Evolutionary conservation across 306 rosid species (phyloP), one percentile per base, ranked within the genome.

Genomic region (Cicer judaicum): DNA sequence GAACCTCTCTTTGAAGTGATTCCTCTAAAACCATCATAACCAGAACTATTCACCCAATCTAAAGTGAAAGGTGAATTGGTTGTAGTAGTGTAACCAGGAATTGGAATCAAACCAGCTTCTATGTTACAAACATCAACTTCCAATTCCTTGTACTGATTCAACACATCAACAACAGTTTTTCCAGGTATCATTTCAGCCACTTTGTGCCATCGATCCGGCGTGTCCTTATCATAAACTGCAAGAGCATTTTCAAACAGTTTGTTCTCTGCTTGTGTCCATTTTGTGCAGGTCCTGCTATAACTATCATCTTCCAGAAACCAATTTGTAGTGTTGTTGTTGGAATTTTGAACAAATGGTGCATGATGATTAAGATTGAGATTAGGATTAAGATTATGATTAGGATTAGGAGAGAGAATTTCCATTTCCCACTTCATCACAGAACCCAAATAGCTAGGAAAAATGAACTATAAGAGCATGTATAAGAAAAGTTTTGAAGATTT

Each of bases 141-240:
- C 77, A 95, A 80, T 42, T 86, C 93, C 75, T 80, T 79, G 64
- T 92, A 92, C 80, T 95, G 97, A 74, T 64, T 84, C 49, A 82
- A 81, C 64, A 95, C 96, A 62, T 95, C 98, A 10, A 72, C 52
- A 2, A 79, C 93, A 0, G 89, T 81, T 47, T 92, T 94, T 7
- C 99, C 99, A 0, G 97, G 97, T 19, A 92, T 87, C 95, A 82
- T 73, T 10, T 84, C 83, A 24, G 99, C 96, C 68, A 95, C 97
- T 61, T 82, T 84, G 40, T 78, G 80, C 99, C 97, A 94, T 80
- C 96, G 74, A 46, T 94, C 99, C 8, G 95, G 93, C 1, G 89
- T 82, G 29, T 94, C 96, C 77, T 84, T 86, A 24, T 90, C 97
- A 74, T 73, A 78, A 62, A 92, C 75, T 0, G 99, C 99, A 55